Percentiles rank a stretch among this genome's conserved stretches.
Conservation (phyloP, 2,329 filamentous ascomycete genomes). For the Pseudocercospora musae region DNA sequence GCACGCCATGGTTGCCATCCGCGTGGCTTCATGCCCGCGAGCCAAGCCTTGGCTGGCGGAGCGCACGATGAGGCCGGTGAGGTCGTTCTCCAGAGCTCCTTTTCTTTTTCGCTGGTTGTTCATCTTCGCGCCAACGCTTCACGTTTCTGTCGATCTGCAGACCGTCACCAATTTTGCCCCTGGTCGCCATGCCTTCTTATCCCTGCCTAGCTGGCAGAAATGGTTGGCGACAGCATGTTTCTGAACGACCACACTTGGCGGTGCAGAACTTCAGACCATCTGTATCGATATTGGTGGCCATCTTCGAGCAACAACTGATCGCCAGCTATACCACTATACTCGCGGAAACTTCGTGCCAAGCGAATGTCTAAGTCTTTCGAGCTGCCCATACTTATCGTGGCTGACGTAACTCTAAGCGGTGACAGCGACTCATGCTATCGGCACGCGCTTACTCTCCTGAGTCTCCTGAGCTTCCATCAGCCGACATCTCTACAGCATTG, state of each 20-base stretch:
- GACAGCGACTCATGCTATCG: background rate
- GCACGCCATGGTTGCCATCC: too few species aligned
- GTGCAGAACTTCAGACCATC: background rate
- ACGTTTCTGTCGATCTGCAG: background rate
- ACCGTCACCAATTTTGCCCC: background rate
- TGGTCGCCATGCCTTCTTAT: background rate
- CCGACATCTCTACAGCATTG: background rate
- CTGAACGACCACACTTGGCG: background rate
- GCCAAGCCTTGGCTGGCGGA: background rate
- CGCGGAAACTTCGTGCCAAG: background rate
- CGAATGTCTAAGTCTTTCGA: background rate
- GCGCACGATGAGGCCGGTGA: background rate
- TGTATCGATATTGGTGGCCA: background rate
- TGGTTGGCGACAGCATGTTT: background rate
- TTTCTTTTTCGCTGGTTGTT: background rate
- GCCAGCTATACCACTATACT: background rate
- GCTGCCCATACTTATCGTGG: background rate
- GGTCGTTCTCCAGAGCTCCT: background rate
- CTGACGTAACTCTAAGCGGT: background rate
- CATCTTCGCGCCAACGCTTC: background rate
- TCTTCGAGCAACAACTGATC: background rate
- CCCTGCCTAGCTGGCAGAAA: background rate
- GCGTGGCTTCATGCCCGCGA: background rate
- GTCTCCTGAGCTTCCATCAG: background rate
- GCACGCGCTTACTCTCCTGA: background rate